A percentile compares a stretch with the other conserved stretches of the same genome.
Evolutionary conservation across 2,329 filamentous ascomycete species (phyloP).

Genomic region (Trichoderma pleuroti): DNA sequence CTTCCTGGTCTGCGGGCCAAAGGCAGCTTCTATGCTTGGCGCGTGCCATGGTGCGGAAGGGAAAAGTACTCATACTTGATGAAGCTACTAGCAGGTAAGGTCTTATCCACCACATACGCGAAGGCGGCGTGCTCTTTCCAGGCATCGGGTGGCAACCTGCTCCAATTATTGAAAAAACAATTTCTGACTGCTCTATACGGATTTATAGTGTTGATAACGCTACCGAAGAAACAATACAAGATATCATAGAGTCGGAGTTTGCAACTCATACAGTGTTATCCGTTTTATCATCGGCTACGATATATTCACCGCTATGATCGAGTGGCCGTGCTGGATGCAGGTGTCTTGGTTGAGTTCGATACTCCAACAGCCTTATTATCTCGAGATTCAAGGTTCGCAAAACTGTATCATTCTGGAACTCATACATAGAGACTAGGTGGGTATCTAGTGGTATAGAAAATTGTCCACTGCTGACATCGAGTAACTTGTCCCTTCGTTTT

Average conservation of each 20-base stretch:
- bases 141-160: not conserved
- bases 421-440: not conserved
- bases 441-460: not conserved
- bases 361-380: not conserved
- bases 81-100: not conserved
- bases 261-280: not conserved
- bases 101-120: not conserved
- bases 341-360: not conserved
- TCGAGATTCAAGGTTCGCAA: not conserved
- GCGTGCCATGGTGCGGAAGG: not conserved
- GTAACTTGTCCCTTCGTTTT: not conserved
- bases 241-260: not conserved
- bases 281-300: not conserved
- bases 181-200: not conserved
- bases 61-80: not conserved
- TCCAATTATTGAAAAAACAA: not conserved
- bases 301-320: not conserved
- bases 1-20: not conserved
- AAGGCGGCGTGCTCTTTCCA: not conserved
- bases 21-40: not conserved
- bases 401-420: not conserved
- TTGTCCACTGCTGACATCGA: not conserved
- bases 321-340: not conserved
- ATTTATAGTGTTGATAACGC: not conserved
- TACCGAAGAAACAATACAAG: not conserved